Evolutionary conservation across 2,329 filamentous ascomycete genomes (phyloP).

Genomic region (Neonectria coccinea): DNA sequence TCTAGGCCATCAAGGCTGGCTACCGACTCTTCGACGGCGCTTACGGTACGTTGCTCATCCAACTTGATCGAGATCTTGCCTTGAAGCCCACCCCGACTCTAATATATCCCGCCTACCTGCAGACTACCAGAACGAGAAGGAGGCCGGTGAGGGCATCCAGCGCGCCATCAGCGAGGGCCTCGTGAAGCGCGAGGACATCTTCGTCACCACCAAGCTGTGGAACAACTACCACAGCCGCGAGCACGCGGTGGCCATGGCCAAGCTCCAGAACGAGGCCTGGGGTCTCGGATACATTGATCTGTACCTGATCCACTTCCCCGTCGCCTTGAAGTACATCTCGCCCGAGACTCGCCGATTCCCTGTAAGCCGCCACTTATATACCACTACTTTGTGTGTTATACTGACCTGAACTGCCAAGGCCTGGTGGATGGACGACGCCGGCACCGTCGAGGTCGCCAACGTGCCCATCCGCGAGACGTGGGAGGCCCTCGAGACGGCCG

Average conservation of each 20-base stretch:
- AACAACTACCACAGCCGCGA: conserved; percentile 87
- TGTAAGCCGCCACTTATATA: conserved; percentile 31
- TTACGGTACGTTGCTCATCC: conserved; percentile 45
- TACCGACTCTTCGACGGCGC: conserved; percentile 66
- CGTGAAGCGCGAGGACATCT: conserved; percentile 80
- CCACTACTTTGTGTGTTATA: no score
- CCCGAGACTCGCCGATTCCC: conserved; percentile 55
- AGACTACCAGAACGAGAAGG: conserved; percentile 73
- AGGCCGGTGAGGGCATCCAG: conserved; percentile 73
- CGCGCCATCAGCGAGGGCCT: conserved; percentile 67
- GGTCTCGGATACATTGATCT: conserved; percentile 88
- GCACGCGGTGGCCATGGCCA: conserved; percentile 77
- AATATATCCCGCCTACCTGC: background rate
- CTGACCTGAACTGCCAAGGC: conserved; percentile 27
- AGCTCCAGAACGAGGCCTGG: conserved; percentile 82
- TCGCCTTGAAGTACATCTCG: conserved; percentile 58
- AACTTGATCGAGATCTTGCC: background rate
- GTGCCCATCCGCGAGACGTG: conserved; percentile 83
- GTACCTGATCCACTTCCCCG: conserved; percentile 79
- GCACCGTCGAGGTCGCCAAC: conserved; percentile 66
- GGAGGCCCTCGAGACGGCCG: conserved; percentile 79
- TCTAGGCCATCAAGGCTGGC: conserved; percentile 62
- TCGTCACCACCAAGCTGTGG: conserved; percentile 92
- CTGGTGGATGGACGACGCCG: conserved; percentile 54
- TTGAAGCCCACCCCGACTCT: background rate